A percentile compares a stretch with the other conserved stretches of the same genome.
These are phyloP conservation scores for Hordeum marinum DNA, from an alignment of 176 grass and related monocot genomes.

Conservation along the genomic window DNA sequence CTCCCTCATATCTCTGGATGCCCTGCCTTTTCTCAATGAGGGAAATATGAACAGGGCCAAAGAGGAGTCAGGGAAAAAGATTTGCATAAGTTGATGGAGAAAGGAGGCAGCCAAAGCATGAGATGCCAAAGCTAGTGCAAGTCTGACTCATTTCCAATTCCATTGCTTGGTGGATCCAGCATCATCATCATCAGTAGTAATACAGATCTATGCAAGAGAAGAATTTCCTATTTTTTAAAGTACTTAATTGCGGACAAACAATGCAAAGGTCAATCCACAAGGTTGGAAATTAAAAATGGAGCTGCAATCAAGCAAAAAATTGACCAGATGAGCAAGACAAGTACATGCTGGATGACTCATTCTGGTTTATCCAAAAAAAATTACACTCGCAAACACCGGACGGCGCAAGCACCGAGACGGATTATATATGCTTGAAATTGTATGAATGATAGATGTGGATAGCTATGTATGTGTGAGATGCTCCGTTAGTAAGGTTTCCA, in stretches of 20 bases:
- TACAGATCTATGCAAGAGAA: neutral
- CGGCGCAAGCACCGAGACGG: neutral
- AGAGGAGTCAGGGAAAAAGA: neutral
- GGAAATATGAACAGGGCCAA: conserved; percentile 35
- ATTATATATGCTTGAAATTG: too few species aligned
- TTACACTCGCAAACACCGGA: neutral
- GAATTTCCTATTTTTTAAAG: neutral
- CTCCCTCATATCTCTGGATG: conserved; percentile 22
- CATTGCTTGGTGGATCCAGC: conserved; percentile 33
- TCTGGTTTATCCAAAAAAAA: neutral
- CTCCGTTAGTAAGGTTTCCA: conserved; percentile 15
- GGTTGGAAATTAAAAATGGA: neutral
- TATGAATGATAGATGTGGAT: conserved; percentile 2
- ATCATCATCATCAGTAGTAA: conserved; percentile 34
- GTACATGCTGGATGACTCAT: conserved; percentile 31
- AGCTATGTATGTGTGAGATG: neutral
- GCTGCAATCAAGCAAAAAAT: neutral
- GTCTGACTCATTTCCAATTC: conserved; percentile 50
- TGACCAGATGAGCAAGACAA: conserved; percentile 22
- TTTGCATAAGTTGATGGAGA: conserved; percentile 27
- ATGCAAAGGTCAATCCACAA: conserved; percentile 16
- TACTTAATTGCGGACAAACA: conserved; percentile 22
- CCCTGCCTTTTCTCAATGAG: conserved; percentile 20
- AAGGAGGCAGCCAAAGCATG: conserved; percentile 33
- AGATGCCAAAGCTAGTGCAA: conserved; percentile 56